phyloP scores from a whole-genome alignment of 129 eudicot genomes.

The Kitagawia praeruptora region DNA sequence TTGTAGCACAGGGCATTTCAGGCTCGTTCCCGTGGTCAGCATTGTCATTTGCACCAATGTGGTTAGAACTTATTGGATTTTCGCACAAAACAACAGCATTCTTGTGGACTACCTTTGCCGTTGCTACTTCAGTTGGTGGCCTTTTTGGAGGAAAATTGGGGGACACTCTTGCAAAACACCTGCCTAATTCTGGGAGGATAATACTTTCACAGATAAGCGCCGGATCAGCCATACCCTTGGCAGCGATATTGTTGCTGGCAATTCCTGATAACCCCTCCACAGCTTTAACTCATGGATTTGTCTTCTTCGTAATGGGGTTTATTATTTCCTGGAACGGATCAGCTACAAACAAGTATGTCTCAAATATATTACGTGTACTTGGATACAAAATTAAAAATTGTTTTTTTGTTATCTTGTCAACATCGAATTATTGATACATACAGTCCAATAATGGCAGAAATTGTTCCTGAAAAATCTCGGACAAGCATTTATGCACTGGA shows the following conservation, averaged over 20 bases:
- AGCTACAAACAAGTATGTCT: slow-evolving; percentile 48
- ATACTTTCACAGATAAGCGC: slow-evolving; percentile 46
- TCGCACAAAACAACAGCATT: slow-evolving; percentile 5
- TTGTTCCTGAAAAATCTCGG: slow-evolving; percentile 44
- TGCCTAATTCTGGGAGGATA: slow-evolving; percentile 42
- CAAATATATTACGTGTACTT: not conserved
- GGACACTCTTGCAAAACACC: slow-evolving; percentile 28
- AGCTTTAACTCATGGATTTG: slow-evolving; percentile 31
- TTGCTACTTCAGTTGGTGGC: not conserved
- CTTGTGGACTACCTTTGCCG: slow-evolving; percentile 1
- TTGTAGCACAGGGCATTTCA: not conserved
- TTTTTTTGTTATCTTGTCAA: not conserved
- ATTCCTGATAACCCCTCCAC: slow-evolving; percentile 45
- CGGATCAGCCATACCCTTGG: slow-evolving; percentile 38
- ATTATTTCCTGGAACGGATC: slow-evolving; percentile 40
- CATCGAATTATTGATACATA: not conserved
- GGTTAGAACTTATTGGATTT: slow-evolving; percentile 11
- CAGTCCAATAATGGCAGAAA: slow-evolving; percentile 63
- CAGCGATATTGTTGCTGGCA: slow-evolving; percentile 36
- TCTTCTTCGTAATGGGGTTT: slow-evolving; percentile 37
- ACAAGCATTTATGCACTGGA: slow-evolving; percentile 56
- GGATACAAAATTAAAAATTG: not conserved
- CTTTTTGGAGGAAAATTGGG: slow-evolving; percentile 48
- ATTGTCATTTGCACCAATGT: slow-evolving; percentile 4
- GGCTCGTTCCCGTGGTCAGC: slow-evolving; percentile 7